A percentile compares a stretch with the other conserved stretches of the same genome.
Evolutionary conservation across 192 early-diverging fungal species (phyloP).

Genomic region (Backusella morwellensis): DNA sequence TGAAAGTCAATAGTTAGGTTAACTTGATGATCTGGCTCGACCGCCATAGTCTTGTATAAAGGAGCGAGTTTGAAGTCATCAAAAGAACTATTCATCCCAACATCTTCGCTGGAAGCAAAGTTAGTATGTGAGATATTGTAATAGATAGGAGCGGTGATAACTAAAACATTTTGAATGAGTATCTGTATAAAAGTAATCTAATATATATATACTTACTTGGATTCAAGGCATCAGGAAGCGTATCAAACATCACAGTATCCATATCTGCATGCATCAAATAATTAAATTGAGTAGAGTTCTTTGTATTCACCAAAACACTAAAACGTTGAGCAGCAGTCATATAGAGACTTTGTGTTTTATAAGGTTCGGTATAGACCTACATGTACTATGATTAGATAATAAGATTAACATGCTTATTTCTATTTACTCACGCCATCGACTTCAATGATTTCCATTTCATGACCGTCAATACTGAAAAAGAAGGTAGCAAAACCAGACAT

Average conservation of each 20-base stretch:
- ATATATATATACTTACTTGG: slow-evolving; percentile 35
- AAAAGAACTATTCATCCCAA: slow-evolving; percentile 43
- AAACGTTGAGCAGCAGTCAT: slow-evolving; percentile 76
- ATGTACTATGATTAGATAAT: neutral
- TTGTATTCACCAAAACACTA: slow-evolving; percentile 77
- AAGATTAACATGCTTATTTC: neutral
- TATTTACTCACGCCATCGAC: slow-evolving; percentile 54
- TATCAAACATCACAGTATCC: slow-evolving; percentile 76
- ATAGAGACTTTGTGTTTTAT: slow-evolving; percentile 49
- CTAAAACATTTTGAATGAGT: slow-evolving; percentile 8
- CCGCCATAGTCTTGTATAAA: slow-evolving; percentile 38
- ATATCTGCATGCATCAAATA: slow-evolving; percentile 74
- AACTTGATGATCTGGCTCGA: slow-evolving; percentile 47
- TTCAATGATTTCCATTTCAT: slow-evolving; percentile 77
- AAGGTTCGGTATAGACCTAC: slow-evolving; percentile 54
- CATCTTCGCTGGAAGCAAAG: slow-evolving; percentile 22
- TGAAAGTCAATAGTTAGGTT: slow-evolving; percentile 60
- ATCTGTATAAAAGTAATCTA: neutral
- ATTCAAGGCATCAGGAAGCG: slow-evolving; percentile 51
- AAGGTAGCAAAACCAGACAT: slow-evolving; percentile 77
- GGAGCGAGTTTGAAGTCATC: slow-evolving; percentile 57
- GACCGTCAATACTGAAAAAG: slow-evolving; percentile 79
- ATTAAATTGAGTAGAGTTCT: slow-evolving; percentile 58
- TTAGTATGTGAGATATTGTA: slow-evolving; percentile 42
- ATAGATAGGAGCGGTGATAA: slow-evolving; percentile 59